Evolutionary conservation across 2,329 filamentous ascomycete species (phyloP).

Genomic region (Talaromyces pinophilus): DNA sequence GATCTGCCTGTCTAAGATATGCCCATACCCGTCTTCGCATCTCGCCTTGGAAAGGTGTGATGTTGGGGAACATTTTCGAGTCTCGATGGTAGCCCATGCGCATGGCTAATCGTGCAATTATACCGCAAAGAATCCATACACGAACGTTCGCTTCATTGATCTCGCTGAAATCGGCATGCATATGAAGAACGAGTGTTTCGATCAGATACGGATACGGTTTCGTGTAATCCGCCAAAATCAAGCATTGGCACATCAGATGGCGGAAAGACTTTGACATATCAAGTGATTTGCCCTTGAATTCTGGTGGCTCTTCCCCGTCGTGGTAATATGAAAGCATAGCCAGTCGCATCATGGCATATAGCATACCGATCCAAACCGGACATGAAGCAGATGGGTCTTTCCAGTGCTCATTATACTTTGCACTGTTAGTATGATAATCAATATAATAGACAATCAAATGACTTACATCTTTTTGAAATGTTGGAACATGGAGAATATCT

Average conservation of each 20-base stretch:
- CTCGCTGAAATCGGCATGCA: constrained; percentile 62
- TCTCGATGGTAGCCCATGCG: constrained; percentile 67
- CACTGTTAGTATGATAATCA: constrained; percentile 17
- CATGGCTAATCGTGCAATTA: constrained; percentile 65
- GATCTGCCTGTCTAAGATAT: constrained; percentile 59
- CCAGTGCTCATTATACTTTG: constrained; percentile 66
- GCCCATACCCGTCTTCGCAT: constrained; percentile 55
- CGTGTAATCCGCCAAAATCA: constrained; percentile 64
- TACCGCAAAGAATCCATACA: constrained; percentile 60
- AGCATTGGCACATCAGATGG: constrained; percentile 62
- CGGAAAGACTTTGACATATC: constrained; percentile 50
- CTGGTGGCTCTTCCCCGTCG: constrained; percentile 64
- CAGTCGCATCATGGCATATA: constrained; percentile 66
- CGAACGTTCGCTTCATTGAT: constrained; percentile 62
- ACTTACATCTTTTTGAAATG: constrained; percentile 72
- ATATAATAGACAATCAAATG: not conserved
- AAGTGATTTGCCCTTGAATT: constrained; percentile 59
- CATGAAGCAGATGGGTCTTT: constrained; percentile 57
- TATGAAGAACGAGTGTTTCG: constrained; percentile 62
- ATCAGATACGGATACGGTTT: constrained; percentile 62
- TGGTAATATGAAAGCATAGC: constrained; percentile 63
- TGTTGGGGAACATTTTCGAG: constrained; percentile 59
- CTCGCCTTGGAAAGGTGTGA: constrained; percentile 63
- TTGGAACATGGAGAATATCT: constrained; percentile 77
- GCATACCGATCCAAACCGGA: constrained; percentile 63